phyloP scores from a whole-genome alignment of 2,329 filamentous ascomycete species.

The Drechmeria coniospora region DNA sequence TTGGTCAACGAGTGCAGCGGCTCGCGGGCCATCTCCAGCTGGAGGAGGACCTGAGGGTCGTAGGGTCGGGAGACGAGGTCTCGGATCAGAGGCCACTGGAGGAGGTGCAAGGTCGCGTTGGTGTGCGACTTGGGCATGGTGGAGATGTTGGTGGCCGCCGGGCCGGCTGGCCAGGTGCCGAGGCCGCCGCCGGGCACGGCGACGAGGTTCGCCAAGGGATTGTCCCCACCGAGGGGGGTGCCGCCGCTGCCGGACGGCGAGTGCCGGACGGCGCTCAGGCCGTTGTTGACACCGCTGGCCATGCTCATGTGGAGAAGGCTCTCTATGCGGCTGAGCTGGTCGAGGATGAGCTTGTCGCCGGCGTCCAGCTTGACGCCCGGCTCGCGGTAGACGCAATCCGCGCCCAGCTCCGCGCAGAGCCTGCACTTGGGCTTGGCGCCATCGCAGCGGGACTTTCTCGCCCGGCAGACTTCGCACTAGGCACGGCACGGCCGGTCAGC shows the following conservation, averaged over 20 bases:
- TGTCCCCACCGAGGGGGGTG: slow-evolving; percentile 42
- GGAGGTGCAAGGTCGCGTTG: slow-evolving; percentile 60
- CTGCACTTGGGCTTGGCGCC: slow-evolving; percentile 71
- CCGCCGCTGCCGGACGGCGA: slow-evolving; percentile 51
- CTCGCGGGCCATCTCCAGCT: slow-evolving; percentile 66
- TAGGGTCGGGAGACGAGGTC: slow-evolving; percentile 64
- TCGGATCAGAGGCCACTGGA: slow-evolving; percentile 69
- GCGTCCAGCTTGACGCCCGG: slow-evolving; percentile 78
- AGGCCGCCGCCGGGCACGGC: slow-evolving; percentile 48
- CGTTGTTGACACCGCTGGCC: slow-evolving; percentile 30
- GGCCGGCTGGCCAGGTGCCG: slow-evolving; percentile 51
- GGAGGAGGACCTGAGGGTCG: slow-evolving; percentile 66
- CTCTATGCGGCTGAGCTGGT: slow-evolving; percentile 64
- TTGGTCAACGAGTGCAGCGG: slow-evolving; percentile 54
- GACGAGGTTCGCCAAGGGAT: slow-evolving; percentile 30
- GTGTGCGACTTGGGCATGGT: slow-evolving; percentile 79
- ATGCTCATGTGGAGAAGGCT: slow-evolving; percentile 60
- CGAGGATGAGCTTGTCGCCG: slow-evolving; percentile 72
- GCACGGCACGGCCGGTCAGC: neutral
- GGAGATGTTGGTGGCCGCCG: slow-evolving; percentile 50
- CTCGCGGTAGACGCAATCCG: slow-evolving; percentile 72
- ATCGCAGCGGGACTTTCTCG: slow-evolving; percentile 66
- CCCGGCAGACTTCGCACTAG: slow-evolving; percentile 68
- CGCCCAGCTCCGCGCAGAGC: slow-evolving; percentile 66
- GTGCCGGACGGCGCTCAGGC: slow-evolving; percentile 41